These are phyloP conservation scores for Penicillium simplicissimum DNA, from an alignment of 495 filamentous ascomycete genomes.

Conservation along the genomic window DNA sequence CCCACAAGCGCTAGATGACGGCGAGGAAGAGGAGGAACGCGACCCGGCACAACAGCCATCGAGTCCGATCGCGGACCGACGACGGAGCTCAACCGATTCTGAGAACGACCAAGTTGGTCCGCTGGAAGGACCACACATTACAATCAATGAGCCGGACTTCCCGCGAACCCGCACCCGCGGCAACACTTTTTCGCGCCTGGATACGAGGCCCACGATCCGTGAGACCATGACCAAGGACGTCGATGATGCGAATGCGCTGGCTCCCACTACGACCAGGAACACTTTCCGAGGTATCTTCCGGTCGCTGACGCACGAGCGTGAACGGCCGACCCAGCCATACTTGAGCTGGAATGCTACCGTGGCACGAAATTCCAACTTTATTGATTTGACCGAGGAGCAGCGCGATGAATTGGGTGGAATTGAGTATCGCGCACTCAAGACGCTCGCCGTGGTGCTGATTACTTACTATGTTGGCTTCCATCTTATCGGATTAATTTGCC, in stretches of 20 bases:
- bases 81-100: conserved; percentile 23
- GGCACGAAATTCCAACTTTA: conserved; percentile 87
- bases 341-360: conserved; percentile 91
- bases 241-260: conserved; percentile 20
- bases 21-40: conserved; percentile 39
- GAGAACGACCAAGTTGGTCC: conserved; percentile 30
- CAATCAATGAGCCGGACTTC: conserved; percentile 61
- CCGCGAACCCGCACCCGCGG: conserved; percentile 32
- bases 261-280: conserved; percentile 29
- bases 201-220: conserved; percentile 40
- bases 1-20: conserved; percentile 61
- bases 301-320: conserved; percentile 45
- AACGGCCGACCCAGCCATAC: conserved; percentile 68
- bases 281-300: conserved; percentile 41
- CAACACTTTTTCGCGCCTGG: conserved; percentile 43
- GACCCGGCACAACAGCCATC: conserved; percentile 19
- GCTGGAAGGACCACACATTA: conserved; percentile 56
- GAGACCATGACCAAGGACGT: conserved; percentile 35
- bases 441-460: conserved; percentile 72
- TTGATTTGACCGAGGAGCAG: conserved; percentile 85
- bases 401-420: conserved; percentile 90
- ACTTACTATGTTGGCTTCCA: conserved; percentile 77
- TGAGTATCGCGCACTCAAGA: conserved; percentile 89
- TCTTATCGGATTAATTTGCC: conserved; percentile 66
- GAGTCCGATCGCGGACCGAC: conserved; percentile 14